phyloP scores from a whole-genome alignment of 768 basidiomycete species.

The Auricularia cornea region DNA sequence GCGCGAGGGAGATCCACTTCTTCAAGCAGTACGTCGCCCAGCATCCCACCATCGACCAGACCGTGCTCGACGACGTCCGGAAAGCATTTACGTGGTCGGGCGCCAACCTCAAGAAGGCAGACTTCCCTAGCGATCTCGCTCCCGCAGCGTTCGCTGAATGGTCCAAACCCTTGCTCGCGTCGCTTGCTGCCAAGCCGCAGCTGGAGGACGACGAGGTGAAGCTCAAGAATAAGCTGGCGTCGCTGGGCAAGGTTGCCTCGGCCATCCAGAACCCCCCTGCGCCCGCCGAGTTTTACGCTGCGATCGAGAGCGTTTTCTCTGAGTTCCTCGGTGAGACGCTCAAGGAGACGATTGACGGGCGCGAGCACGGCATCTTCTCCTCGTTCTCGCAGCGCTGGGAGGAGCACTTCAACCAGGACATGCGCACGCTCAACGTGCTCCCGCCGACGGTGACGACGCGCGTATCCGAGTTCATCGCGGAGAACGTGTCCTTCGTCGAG shows the following conservation, averaged over 20 bases:
- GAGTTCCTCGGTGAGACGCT: conserved; percentile 15
- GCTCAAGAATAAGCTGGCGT: conserved; percentile 3
- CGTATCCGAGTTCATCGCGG: conserved; percentile 94
- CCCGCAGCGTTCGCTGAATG: not conserved
- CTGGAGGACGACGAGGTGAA: conserved; percentile 1
- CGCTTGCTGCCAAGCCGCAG: not conserved
- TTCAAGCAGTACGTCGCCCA: conserved; percentile 4
- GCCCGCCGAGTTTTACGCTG: not conserved
- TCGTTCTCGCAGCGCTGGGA: conserved; percentile 58
- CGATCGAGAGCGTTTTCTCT: conserved; percentile 12
- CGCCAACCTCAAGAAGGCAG: not conserved
- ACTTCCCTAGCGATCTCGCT: not conserved
- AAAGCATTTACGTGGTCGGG: not conserved
- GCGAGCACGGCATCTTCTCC: not conserved
- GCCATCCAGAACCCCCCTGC: not conserved
- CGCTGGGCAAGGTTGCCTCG: not conserved
- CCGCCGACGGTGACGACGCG: conserved; percentile 87
- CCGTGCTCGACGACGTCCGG: not conserved
- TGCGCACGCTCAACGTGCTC: conserved; percentile 78
- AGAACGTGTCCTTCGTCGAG: conserved; percentile 85
- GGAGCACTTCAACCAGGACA: conserved; percentile 80
- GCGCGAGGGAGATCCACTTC: conserved; percentile 53
- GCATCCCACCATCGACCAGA: not conserved
- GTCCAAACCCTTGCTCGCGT: not conserved
- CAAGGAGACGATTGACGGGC: not conserved